Percentiles rank a stretch among this genome's conserved stretches.
These are phyloP conservation scores for Dactylonectria estremocensis DNA, from an alignment of 2,329 filamentous ascomycete species.

Conservation along the genomic window DNA sequence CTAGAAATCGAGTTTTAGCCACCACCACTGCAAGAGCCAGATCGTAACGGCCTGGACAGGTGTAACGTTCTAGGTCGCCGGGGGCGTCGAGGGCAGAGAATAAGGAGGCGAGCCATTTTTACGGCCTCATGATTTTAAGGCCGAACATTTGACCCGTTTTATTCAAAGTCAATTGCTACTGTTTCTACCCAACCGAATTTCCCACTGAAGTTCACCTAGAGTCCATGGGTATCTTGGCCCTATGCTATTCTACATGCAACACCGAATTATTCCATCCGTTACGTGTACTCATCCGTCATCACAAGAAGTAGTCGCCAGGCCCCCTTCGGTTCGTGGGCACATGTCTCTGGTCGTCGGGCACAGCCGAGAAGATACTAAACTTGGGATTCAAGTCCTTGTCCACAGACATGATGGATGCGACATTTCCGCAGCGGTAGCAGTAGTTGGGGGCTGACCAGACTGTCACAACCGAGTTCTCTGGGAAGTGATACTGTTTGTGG, in stretches of 20 bases:
- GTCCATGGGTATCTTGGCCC: constrained; percentile 60
- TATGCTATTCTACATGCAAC: constrained; percentile 60
- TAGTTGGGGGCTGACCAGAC: constrained; percentile 99
- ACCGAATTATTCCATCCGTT: constrained; percentile 46
- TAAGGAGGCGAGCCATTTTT: constrained; percentile 9
- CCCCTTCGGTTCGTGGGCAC: constrained; percentile 80
- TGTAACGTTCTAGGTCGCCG: background rate
- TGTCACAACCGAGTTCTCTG: constrained; percentile 94
- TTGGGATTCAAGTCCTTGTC: constrained; percentile 87
- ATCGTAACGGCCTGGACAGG: background rate
- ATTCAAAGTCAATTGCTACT: constrained; percentile 35
- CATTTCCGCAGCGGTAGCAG: constrained; percentile 95
- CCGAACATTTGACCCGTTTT: constrained; percentile 8
- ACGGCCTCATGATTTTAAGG: background rate
- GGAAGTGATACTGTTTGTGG: constrained; percentile 83
- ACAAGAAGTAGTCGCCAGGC: constrained; percentile 81
- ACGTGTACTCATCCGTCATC: constrained; percentile 48
- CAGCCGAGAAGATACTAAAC: constrained; percentile 93
- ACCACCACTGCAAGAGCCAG: background rate
- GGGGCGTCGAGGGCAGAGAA: background rate
- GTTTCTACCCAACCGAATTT: constrained; percentile 48
- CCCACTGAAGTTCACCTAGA: constrained; percentile 51
- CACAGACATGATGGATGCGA: constrained; percentile 96
- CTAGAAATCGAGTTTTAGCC: background rate
- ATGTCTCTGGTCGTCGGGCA: constrained; percentile 87